Conservation (phyloP, 805 yeast species). For the Yarrowia phangngaensis region DNA sequence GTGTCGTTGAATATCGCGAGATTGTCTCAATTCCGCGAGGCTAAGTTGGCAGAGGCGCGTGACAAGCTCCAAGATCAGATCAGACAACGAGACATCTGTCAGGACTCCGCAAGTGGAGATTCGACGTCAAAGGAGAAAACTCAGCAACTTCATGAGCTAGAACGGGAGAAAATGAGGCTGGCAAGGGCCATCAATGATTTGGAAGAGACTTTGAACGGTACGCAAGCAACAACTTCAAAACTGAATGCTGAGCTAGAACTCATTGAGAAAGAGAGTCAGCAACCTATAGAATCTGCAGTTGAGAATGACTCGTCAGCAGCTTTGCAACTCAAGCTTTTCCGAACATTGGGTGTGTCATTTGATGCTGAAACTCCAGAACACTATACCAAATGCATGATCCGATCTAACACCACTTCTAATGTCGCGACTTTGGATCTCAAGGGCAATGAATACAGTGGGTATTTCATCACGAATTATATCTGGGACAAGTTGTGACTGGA, state of each 20-base stretch:
- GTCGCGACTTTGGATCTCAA: constrained; percentile 35
- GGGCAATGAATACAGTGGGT: constrained; percentile 53
- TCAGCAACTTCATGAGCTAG: constrained; percentile 31
- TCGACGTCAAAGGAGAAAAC: constrained; percentile 29
- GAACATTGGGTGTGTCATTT: constrained; percentile 33
- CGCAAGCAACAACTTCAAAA: constrained; percentile 29
- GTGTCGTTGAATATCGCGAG: constrained; percentile 10
- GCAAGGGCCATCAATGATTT: constrained; percentile 36
- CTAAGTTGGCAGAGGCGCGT: constrained; percentile 7
- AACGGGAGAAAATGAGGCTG: constrained; percentile 34
- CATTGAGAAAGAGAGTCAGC: constrained; percentile 28
- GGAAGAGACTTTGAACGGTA: constrained; percentile 31
- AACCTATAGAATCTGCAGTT: constrained; percentile 13
- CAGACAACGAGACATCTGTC: constrained; percentile 33
- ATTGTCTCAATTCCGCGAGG: constrained; percentile 5
- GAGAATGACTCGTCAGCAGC: constrained; percentile 26
- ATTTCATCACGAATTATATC: constrained; percentile 66
- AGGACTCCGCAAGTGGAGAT: constrained; percentile 27
- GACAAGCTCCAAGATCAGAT: constrained; percentile 29
- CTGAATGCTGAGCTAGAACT: constrained; percentile 31
- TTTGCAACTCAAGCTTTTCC: constrained; percentile 32
- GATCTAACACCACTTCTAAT: constrained; percentile 29
- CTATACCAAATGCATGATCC: constrained; percentile 31
- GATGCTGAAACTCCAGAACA: constrained; percentile 29
- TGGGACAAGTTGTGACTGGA: constrained; percentile 52